A percentile compares a stretch with the other conserved stretches of the same genome.
phyloP scores from a whole-genome alignment of 768 basidiomycete species.

The Pleurotus djamor region DNA sequence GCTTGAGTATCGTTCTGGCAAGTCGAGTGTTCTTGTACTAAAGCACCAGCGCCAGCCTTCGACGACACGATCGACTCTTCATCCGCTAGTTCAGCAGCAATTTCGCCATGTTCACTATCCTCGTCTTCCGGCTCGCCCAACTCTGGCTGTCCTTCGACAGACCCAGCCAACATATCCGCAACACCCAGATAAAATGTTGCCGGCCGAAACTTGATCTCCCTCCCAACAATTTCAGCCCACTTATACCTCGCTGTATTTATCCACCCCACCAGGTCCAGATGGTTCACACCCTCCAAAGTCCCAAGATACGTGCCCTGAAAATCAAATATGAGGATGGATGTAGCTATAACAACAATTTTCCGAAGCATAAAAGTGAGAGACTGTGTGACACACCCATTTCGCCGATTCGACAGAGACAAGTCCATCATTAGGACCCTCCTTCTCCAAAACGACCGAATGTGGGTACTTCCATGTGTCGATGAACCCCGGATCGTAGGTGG shows the following conservation, averaged over 20 bases:
- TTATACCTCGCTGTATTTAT: conserved; percentile 87
- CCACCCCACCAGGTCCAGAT: conserved; percentile 94
- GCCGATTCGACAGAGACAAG: conserved; percentile 87
- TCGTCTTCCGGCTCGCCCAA: conserved; percentile 5
- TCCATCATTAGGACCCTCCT: conserved; percentile 94
- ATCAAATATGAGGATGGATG: not conserved
- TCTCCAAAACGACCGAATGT: conserved; percentile 76
- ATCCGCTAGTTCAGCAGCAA: not conserved
- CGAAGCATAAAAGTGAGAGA: not conserved
- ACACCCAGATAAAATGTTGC: conserved; percentile 89
- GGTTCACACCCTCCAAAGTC: conserved; percentile 89
- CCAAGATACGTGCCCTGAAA: conserved; percentile 87
- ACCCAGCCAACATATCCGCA: conserved; percentile 72
- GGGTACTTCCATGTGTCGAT: conserved; percentile 89
- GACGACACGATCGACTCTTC: not conserved
- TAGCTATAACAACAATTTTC: not conserved
- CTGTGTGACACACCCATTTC: conserved; percentile 61
- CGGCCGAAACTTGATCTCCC: conserved; percentile 88
- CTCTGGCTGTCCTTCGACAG: conserved; percentile 59
- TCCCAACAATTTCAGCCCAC: conserved; percentile 86
- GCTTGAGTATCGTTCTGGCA: no score
- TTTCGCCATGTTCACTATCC: not conserved
- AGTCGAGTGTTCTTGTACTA: not conserved
- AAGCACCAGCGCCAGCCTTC: not conserved
- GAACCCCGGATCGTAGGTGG: conserved; percentile 82